These are phyloP conservation scores for Fusarium setosum DNA, from an alignment of 2,329 filamentous ascomycete genomes.

Conservation along the genomic window DNA sequence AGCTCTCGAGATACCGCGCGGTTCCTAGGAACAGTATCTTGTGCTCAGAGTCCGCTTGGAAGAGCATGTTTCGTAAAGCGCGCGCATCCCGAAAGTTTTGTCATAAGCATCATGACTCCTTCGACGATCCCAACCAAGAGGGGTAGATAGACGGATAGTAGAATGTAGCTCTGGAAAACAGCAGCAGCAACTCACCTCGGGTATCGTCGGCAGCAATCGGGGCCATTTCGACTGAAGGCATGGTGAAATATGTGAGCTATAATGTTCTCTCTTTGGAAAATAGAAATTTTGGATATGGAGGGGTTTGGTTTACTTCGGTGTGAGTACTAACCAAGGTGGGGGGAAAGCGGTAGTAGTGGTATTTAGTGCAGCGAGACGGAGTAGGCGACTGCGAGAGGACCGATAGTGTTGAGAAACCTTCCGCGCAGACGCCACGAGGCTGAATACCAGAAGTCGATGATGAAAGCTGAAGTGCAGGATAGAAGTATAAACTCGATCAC, in stretches of 20 bases:
- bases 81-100: not conserved
- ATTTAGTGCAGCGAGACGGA: constrained; percentile 23
- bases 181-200: constrained; percentile 49
- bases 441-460: constrained; percentile 12
- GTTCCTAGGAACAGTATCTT: not conserved
- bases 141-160: not conserved
- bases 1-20: not conserved
- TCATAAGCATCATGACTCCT: constrained; percentile 20
- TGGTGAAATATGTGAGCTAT: constrained; percentile 32
- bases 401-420: constrained; percentile 23
- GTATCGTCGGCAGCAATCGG: constrained; percentile 59
- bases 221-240: constrained; percentile 54
- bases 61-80: not conserved
- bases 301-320: constrained; percentile 28
- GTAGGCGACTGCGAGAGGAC: constrained; percentile 15
- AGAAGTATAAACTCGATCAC: constrained; percentile 11
- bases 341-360: constrained; percentile 17
- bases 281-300: constrained; percentile 32
- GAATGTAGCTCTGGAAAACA: not conserved
- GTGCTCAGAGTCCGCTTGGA: not conserved
- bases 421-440: constrained; percentile 25
- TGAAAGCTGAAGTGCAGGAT: constrained; percentile 8
- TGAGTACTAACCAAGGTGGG: not conserved
- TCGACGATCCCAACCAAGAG: not conserved
- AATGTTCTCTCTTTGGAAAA: constrained; percentile 19